Evolutionary conservation across 768 basidiomycete species (phyloP).

Genomic region (Lactifluus subvellereus): DNA sequence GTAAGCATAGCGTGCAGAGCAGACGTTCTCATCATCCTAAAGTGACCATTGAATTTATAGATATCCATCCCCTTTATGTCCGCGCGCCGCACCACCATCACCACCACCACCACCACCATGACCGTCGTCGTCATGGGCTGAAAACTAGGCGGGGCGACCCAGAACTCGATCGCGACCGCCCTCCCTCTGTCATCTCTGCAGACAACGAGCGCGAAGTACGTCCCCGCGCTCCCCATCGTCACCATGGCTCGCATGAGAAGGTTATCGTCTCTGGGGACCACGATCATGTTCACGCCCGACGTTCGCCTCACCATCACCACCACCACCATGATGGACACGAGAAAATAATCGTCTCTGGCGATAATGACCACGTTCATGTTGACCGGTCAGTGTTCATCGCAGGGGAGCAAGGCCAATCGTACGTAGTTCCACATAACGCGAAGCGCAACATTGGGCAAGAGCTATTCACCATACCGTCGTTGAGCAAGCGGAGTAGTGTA

Average conservation of each 20-base stretch:
- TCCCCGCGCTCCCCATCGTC: slow-evolving; percentile 10
- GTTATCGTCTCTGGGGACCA: slow-evolving; percentile 16
- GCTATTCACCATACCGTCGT: not conserved
- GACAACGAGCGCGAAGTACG: not conserved
- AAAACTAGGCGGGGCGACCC: not conserved
- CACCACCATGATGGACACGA: slow-evolving; percentile 23
- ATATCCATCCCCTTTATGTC: not conserved
- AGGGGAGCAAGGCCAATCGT: slow-evolving; percentile 22
- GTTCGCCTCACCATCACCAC: slow-evolving; percentile 2
- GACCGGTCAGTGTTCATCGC: slow-evolving; percentile 23
- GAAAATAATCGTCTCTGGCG: slow-evolving; percentile 24
- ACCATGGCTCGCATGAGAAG: slow-evolving; percentile 3
- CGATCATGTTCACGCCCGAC: slow-evolving; percentile 17
- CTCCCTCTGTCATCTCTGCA: not conserved
- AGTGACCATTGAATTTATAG: not conserved
- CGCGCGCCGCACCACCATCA: slow-evolving; percentile 8
- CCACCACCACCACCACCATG: slow-evolving; percentile 14
- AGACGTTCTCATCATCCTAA: not conserved
- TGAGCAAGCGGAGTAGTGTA: slow-evolving; percentile 13
- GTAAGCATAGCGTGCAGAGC: not conserved
- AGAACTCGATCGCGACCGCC: not conserved
- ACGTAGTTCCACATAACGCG: slow-evolving; percentile 22
- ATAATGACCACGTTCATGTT: slow-evolving; percentile 25
- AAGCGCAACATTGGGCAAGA: slow-evolving; percentile 20
- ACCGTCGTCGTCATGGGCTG: not conserved